Conservation (phyloP, 305 asterid genomes). For the Solanum hybrid region DNA sequence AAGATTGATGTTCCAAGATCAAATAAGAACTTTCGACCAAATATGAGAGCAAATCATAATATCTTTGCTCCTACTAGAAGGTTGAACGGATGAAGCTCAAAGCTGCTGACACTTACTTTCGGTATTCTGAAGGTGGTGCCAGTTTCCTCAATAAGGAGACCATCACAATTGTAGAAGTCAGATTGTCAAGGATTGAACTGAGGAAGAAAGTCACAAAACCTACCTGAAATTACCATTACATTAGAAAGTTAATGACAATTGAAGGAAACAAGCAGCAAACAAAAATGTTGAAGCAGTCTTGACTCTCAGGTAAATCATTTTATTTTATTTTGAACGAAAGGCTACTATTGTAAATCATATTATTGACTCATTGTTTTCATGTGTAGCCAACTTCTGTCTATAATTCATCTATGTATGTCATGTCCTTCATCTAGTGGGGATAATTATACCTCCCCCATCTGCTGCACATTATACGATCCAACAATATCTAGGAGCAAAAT, state of each 20-base stretch:
- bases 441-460: not conserved
- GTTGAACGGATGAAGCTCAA: not conserved
- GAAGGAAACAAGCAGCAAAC: not conserved
- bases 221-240: constrained; percentile 43
- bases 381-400: not conserved
- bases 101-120: constrained; percentile 57
- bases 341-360: not conserved
- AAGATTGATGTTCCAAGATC: not conserved
- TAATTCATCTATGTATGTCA: not conserved
- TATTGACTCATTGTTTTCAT: not conserved
- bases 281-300: not conserved
- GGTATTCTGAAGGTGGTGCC: constrained; percentile 91
- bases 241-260: constrained; percentile 6
- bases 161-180: constrained; percentile 97
- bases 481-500: not conserved
- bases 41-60: not conserved
- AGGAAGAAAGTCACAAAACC: constrained; percentile 91
- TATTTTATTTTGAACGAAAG: not conserved
- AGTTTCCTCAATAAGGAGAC: constrained; percentile 89
- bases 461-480: not conserved
- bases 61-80: not conserved
- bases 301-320: not conserved
- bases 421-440: not conserved
- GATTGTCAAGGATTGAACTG: constrained; percentile 90
- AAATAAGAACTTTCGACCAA: not conserved